These are phyloP conservation scores for Yueomyces sp. DNA, from an alignment of 805 yeast genomes.

Conservation along the genomic window DNA sequence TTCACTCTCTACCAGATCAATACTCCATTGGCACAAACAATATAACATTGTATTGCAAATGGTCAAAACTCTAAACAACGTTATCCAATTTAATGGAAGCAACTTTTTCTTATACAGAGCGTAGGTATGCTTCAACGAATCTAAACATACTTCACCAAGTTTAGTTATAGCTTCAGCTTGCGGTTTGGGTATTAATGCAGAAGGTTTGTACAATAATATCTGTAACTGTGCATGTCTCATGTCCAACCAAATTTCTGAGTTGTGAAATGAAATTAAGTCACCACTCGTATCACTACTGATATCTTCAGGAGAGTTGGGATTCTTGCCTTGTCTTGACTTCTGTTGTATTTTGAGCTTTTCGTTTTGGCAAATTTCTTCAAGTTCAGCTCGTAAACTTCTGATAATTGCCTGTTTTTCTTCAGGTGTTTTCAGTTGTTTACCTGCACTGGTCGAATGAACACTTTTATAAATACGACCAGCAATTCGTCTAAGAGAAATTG, in stretches of 20 bases:
- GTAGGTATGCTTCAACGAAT: slow-evolving; percentile 34
- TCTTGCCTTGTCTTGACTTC: slow-evolving; percentile 4
- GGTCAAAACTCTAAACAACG: slow-evolving; percentile 32
- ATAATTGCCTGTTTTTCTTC: slow-evolving; percentile 26
- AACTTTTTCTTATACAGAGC: slow-evolving; percentile 30
- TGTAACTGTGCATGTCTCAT: slow-evolving; percentile 35
- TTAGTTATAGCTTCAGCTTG: slow-evolving; percentile 27
- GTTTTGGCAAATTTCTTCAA: slow-evolving; percentile 17
- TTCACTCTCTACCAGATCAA: slow-evolving; percentile 33
- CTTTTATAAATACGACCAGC: slow-evolving; percentile 34
- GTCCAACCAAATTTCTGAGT: slow-evolving; percentile 24
- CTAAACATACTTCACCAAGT: slow-evolving; percentile 32
- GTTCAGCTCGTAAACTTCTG: slow-evolving; percentile 22
- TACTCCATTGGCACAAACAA: slow-evolving; percentile 34
- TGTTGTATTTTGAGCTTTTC: slow-evolving; percentile 16
- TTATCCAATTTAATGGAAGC: slow-evolving; percentile 38
- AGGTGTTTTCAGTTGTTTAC: slow-evolving; percentile 16
- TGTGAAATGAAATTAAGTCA: slow-evolving; percentile 20
- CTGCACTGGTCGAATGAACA: slow-evolving; percentile 33
- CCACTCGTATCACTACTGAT: not conserved
- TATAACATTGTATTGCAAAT: slow-evolving; percentile 35
- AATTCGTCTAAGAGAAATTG: slow-evolving; percentile 31
- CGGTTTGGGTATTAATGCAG: slow-evolving; percentile 34
- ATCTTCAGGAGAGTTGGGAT: not conserved
- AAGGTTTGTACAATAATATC: slow-evolving; percentile 36